Conservation (phyloP, 2,329 filamentous ascomycete genomes). For the Colletotrichum chrysophilum region DNA sequence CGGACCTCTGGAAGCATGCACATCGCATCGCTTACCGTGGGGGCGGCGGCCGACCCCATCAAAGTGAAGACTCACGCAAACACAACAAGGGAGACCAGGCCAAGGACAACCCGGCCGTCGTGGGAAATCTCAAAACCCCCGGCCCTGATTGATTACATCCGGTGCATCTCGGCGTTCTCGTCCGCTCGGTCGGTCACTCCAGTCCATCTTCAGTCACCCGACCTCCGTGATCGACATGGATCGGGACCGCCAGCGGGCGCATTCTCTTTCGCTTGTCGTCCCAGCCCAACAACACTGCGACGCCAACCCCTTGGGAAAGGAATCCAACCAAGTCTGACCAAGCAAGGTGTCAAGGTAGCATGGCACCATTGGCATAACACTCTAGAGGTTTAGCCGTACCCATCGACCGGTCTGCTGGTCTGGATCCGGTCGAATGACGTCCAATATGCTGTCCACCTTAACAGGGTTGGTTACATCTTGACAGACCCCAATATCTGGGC, state of each 20-base stretch:
- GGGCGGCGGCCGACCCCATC: background rate
- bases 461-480: background rate
- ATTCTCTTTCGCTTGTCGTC: background rate
- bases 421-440: slow-evolving; percentile 11
- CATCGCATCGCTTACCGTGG: background rate
- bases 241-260: background rate
- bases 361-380: background rate
- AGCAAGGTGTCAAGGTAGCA: background rate
- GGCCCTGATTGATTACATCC: background rate
- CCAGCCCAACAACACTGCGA: background rate
- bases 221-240: background rate
- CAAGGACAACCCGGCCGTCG: background rate
- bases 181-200: background rate
- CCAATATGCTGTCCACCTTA: background rate
- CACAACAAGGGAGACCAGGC: background rate
- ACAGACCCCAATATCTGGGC: background rate
- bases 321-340: background rate
- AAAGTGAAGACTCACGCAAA: background rate
- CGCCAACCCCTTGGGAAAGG: background rate
- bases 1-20: background rate
- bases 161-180: slow-evolving; percentile 5
- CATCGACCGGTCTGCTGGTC: background rate
- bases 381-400: background rate
- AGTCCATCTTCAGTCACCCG: slow-evolving; percentile 1
- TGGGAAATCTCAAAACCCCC: background rate